Percentiles rank a stretch among this genome's conserved stretches.
phyloP scores from a whole-genome alignment of 371 early-diverging fungal genomes.

The Paraphysoderma sedebokerense region DNA sequence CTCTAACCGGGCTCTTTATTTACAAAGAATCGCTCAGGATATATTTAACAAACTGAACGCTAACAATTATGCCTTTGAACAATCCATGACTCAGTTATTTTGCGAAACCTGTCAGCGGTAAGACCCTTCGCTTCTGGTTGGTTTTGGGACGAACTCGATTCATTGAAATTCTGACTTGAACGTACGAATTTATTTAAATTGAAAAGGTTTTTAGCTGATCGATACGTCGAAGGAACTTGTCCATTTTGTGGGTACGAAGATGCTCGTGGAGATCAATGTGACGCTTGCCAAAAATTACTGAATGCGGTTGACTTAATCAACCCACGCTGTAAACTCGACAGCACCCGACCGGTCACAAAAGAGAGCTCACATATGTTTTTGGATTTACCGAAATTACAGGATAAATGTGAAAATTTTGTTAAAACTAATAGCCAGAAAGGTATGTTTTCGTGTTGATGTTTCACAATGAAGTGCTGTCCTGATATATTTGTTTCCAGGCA shows the following conservation, averaged over 20 bases:
- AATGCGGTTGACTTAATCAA: conserved; percentile 86
- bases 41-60: conserved; percentile 70
- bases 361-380: conserved; percentile 91
- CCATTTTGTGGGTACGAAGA: conserved; percentile 81
- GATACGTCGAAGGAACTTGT: conserved; percentile 97
- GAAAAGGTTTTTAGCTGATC: conserved; percentile 91
- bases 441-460: conserved; percentile 1
- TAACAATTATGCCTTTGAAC: conserved; percentile 57
- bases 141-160: no score
- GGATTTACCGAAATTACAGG: conserved; percentile 67
- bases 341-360: conserved; percentile 54
- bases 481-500: conserved; percentile 12
- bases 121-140: conserved; percentile 1
- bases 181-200: no score
- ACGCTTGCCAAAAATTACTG: conserved; percentile 83
- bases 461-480: neutral
- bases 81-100: conserved; percentile 76
- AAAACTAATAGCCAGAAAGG: conserved; percentile 28
- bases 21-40: conserved; percentile 61
- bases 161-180: neutral
- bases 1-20: conserved; percentile 1
- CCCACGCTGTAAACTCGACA: conserved; percentile 92
- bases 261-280: conserved; percentile 99
- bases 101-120: conserved; percentile 75
- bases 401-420: conserved; percentile 53